These are phyloP conservation scores for Wickerhamomyces sp. DNA, from an alignment of 1,139 yeast species.

Conservation along the genomic window DNA sequence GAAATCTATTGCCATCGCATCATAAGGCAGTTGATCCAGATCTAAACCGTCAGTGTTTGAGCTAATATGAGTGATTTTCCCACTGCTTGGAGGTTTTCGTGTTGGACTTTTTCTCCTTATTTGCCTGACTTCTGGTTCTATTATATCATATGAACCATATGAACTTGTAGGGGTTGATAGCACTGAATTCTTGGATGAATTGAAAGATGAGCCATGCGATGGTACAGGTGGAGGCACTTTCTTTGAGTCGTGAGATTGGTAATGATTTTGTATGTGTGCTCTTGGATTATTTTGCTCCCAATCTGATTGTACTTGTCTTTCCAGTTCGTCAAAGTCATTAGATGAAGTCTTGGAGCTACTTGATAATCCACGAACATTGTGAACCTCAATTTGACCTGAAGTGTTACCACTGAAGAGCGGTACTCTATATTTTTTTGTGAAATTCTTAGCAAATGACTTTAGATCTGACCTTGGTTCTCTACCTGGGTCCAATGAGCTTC, in stretches of 20 bases:
- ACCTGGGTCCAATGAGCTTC: constrained; percentile 4
- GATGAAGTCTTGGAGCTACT: constrained; percentile 4
- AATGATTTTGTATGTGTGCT: background rate
- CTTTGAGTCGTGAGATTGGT: background rate
- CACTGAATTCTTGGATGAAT: constrained; percentile 8
- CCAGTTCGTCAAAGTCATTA: constrained; percentile 28
- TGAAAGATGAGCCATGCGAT: constrained; percentile 16
- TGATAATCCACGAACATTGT: background rate
- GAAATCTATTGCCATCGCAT: constrained; percentile 14
- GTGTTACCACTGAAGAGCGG: constrained; percentile 8
- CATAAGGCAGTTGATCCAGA: constrained; percentile 19
- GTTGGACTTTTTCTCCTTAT: constrained; percentile 22
- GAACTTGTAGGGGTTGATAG: constrained; percentile 4
- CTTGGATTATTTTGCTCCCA: constrained; percentile 19
- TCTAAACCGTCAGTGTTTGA: constrained; percentile 13
- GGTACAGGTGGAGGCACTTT: constrained; percentile 23
- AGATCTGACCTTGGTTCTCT: constrained; percentile 6
- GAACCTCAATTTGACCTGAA: too few relatives aligned
- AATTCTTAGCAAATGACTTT: constrained; percentile 14
- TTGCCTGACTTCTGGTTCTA: constrained; percentile 18
- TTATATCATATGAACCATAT: constrained; percentile 9
- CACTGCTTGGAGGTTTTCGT: constrained; percentile 15
- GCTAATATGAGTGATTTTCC: constrained; percentile 7
- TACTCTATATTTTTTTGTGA: constrained; percentile 9
- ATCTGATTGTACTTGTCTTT: constrained; percentile 28